These are phyloP conservation scores for Erythrobasidium yunnanense DNA, from an alignment of 768 basidiomycete genomes.

Conservation along the genomic window DNA sequence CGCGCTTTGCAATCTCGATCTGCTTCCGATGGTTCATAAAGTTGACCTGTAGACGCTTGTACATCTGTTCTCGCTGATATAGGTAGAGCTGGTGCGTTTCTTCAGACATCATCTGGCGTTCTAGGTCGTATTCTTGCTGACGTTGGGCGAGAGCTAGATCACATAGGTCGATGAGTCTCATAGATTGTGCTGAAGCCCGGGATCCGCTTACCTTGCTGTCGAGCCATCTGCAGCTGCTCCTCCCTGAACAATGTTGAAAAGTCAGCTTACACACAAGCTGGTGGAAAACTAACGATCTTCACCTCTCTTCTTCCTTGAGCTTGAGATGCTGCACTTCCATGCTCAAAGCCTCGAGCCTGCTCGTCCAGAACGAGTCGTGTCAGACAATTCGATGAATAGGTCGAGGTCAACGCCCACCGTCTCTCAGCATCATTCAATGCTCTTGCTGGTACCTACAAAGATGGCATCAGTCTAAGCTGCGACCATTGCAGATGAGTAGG, in stretches of 20 bases:
- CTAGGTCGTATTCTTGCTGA: background rate
- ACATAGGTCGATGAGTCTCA: no score
- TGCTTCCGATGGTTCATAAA: background rate
- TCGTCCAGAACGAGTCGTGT: no score
- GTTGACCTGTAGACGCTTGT: conserved; percentile 4
- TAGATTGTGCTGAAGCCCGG: no score
- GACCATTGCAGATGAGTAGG: no score
- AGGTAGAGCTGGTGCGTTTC: background rate
- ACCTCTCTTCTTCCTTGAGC: no score
- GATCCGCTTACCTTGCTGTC: no score
- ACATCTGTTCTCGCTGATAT: background rate
- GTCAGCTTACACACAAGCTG: no score
- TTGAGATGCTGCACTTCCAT: no score
- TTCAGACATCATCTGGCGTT: background rate
- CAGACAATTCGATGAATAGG: background rate
- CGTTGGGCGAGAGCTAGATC: background rate
- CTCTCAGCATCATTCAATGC: background rate
- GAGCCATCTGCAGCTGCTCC: no score
- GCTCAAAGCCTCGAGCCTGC: no score
- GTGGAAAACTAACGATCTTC: no score
- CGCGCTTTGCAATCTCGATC: background rate
- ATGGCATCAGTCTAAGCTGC: background rate
- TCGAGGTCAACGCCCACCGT: background rate
- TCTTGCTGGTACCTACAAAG: background rate
- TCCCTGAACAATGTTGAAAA: no score